Percentiles rank a stretch among this genome's conserved stretches.
phyloP scores from a whole-genome alignment of 441 rosid genomes.

The Pelargonium cotyledonis region DNA sequence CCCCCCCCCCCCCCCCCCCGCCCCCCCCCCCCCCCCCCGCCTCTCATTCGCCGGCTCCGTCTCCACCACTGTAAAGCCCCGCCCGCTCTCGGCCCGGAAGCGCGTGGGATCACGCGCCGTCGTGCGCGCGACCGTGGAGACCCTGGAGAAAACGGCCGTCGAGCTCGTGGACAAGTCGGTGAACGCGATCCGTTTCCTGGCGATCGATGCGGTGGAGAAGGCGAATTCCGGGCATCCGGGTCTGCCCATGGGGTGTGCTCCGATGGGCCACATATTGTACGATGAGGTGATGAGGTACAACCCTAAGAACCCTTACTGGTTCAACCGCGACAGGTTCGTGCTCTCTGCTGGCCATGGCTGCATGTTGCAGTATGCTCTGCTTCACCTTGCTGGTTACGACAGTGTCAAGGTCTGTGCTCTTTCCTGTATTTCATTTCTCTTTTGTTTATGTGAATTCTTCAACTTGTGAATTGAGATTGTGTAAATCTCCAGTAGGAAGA shows the following conservation, averaged over 20 bases:
- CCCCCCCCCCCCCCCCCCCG: slow-evolving; percentile 19
- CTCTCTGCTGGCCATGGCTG: slow-evolving; percentile 99
- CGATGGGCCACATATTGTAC: slow-evolving; percentile 85
- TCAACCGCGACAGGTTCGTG: slow-evolving; percentile 92
- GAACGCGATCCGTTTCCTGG: slow-evolving; percentile 80
- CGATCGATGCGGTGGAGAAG: slow-evolving; percentile 95
- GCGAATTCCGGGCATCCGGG: slow-evolving; percentile 99
- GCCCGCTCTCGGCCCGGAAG: slow-evolving; percentile 30
- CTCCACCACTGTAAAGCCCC: background rate
- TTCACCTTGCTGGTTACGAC: slow-evolving; percentile 96
- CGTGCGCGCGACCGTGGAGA: slow-evolving; percentile 1
- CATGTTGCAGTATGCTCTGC: slow-evolving; percentile 92
- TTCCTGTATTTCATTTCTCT: background rate
- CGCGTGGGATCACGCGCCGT: background rate
- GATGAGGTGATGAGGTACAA: slow-evolving; percentile 94
- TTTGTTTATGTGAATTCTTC: background rate
- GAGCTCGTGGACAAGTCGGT: slow-evolving; percentile 80
- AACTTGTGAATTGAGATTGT: background rate
- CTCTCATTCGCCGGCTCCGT: too few relatives aligned
- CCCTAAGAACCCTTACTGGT: slow-evolving; percentile 97
- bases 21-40: too few relatives aligned
- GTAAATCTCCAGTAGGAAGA: background rate
- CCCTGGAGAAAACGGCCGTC: slow-evolving; percentile 28
- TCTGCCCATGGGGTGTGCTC: slow-evolving; percentile 99
- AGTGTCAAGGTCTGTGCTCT: slow-evolving; percentile 56